Evolutionary conservation across 73 alveolate genomes (phyloP), one percentile per base, ranked within the genome.

Genomic region (Paramecium primaurelia): DNA sequence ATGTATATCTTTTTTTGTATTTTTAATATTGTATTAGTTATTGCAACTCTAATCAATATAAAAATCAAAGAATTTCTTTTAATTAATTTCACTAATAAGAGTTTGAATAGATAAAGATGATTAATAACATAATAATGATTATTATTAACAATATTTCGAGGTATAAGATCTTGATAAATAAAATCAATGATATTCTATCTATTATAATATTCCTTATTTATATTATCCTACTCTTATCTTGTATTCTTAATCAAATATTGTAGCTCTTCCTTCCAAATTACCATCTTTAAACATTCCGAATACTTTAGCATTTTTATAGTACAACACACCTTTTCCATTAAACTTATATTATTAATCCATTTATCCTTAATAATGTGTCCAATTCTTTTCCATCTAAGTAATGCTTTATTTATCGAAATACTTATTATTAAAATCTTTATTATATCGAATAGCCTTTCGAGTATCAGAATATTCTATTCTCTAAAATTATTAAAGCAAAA

Each of bases 351-450:
- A 54, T 64, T 64, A 32, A 64, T 64, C 84, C 84, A 64, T 32
- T 28, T 64, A 64, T 64, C 84, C 84, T 26, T 64, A 64, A 64
- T 64, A 64, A 12, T 64, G 84, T 32, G 84, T 64, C 84, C 84
- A 64, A 64, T 64, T 64, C 47, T 64, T 64, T 64, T 64, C 84
- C 51, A 64, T 32, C 12, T 64, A 64, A 28, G 84, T 64, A 28
- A 64, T 34, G 20, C 32, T 64, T 34, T 64, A 64, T 64, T 64
- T 64, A 34, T 64, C 84, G 84, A 64, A 64, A 28, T 34, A 64
- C 9, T 64, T 64, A 64, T 64, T 34, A 64, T 64, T 64, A 34
- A 32, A 64, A 64, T 64, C 84, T 34, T 64, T 64, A 64, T 64
- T 64, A 26, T 64, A 64, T 12, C 84, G 84, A 64, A 64, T 64